phyloP scores from a whole-genome alignment of 768 basidiomycete species.

The Panaeolus papilionaceus region DNA sequence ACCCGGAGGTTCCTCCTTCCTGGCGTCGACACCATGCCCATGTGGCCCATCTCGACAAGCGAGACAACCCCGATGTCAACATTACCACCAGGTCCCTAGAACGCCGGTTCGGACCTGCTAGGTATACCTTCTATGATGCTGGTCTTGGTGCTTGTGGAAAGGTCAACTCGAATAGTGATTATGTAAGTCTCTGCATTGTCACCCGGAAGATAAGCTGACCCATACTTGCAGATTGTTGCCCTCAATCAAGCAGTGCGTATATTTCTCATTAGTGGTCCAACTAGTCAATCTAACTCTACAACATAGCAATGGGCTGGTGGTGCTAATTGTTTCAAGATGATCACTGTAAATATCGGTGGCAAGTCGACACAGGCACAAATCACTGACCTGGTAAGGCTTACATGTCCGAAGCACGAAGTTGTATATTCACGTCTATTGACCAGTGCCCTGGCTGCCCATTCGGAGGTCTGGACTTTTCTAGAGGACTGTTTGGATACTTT shows the following conservation, averaged over 20 bases:
- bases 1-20: slow-evolving; percentile 20
- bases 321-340: slow-evolving; percentile 53
- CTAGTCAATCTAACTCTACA: background rate
- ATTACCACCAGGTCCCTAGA: slow-evolving; percentile 30
- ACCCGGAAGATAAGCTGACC: background rate
- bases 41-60: background rate
- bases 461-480: slow-evolving; percentile 66
- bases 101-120: slow-evolving; percentile 45
- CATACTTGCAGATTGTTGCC: slow-evolving; percentile 30
- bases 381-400: slow-evolving; percentile 51
- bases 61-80: background rate
- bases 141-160: slow-evolving; percentile 40
- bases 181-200: slow-evolving; percentile 27
- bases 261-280: background rate
- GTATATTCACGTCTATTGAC: slow-evolving; percentile 6
- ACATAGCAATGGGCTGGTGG: slow-evolving; percentile 32
- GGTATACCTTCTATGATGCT: slow-evolving; percentile 60
- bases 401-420: too few species aligned
- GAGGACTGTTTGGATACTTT: slow-evolving; percentile 64
- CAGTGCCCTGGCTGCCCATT: slow-evolving; percentile 51
- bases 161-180: slow-evolving; percentile 33
- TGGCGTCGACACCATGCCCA: slow-evolving; percentile 4
- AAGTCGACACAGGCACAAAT: slow-evolving; percentile 56
- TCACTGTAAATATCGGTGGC: slow-evolving; percentile 58
- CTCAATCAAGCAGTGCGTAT: slow-evolving; percentile 29